Evolutionary conservation across 2,329 filamentous ascomycete species (phyloP), one percentile per base, ranked within the genome.

Genomic region (Penicillium sp.): DNA sequence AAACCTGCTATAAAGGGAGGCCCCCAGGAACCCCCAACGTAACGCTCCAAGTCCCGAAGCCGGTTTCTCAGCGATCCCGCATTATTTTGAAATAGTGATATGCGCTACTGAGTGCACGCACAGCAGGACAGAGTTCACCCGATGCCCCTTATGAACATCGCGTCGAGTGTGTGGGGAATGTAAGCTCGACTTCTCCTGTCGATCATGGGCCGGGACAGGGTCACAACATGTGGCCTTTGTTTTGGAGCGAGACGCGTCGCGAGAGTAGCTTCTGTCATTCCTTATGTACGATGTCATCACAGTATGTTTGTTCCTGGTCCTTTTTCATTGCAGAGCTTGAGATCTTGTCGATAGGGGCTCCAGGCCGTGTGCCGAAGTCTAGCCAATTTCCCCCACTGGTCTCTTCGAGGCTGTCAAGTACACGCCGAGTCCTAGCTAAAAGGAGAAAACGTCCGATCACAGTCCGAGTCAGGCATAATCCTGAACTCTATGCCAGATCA

Each of bases 171-270:
- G 49, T 51, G 42, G 42, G 39, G 42, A 42, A 34, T 21, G 16
- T 10, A 5, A 36, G 21, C 39, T 49, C 12, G 36, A 8, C 39
- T 62, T 60, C 60, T 61, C 60, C 60, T 63, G 60, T 58, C 60
- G 60, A 63, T 63, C 60, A 43, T 39, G 43, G 38, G 39, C 49
- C 43, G 29, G 50, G 52, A 46, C 26, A 39, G 48, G 48, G 46
- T 23, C 41, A 48, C 52, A 48, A 45, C 42, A 41, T 50, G 43
- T 46, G 49, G 29, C 29, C 42, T 47, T 45, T 49, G 28, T 53
- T 24, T 13, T 46, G 38, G n/a, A 34, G 29, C 39, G 34, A 42
- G 47, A 52, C 52, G 43, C 36, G 48, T 42, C 36, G 42, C 23
- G 47, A 44, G 24, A 51, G 51, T 54, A 33, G 45, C 34, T 38